Percentiles rank a stretch among this genome's conserved stretches.
These are phyloP conservation scores for Tausonia pullulans DNA, from an alignment of 1,284 basidiomycete species.

Conservation along the genomic window DNA sequence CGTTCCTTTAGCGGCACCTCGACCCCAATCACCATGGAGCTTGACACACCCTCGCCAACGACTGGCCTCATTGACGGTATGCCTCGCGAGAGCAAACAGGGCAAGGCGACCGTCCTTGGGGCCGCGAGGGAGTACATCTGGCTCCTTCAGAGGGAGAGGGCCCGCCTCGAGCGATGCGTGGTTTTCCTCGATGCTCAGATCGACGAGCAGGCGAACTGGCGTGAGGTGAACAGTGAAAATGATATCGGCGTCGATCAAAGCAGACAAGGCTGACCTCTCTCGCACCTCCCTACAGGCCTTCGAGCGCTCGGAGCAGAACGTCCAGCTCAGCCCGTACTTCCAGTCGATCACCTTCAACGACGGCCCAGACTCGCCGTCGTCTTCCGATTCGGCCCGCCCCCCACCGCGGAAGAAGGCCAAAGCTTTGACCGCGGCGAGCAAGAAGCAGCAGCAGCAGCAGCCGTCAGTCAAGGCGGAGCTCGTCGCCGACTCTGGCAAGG, in stretches of 20 bases:
- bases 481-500: background rate
- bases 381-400: background rate
- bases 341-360: background rate
- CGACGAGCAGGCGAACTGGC: background rate
- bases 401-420: background rate
- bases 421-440: background rate
- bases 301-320: background rate
- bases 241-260: background rate
- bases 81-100: constrained; percentile 15
- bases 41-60: constrained; percentile 5
- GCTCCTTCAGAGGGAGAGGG: constrained; percentile 11
- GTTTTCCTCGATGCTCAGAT: constrained; percentile 10
- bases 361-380: background rate
- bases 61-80: constrained; percentile 16
- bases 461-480: background rate
- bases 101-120: constrained; percentile 14
- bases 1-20: constrained; percentile 6
- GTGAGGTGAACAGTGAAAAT: background rate
- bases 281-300: background rate
- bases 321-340: constrained; percentile 5
- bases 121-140: constrained; percentile 17
- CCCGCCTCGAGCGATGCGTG: background rate
- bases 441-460: background rate
- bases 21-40: constrained; percentile 3
- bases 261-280: background rate